phyloP scores from a whole-genome alignment of 1,284 basidiomycete species.

The Mycosarcoma mackinlayi region DNA sequence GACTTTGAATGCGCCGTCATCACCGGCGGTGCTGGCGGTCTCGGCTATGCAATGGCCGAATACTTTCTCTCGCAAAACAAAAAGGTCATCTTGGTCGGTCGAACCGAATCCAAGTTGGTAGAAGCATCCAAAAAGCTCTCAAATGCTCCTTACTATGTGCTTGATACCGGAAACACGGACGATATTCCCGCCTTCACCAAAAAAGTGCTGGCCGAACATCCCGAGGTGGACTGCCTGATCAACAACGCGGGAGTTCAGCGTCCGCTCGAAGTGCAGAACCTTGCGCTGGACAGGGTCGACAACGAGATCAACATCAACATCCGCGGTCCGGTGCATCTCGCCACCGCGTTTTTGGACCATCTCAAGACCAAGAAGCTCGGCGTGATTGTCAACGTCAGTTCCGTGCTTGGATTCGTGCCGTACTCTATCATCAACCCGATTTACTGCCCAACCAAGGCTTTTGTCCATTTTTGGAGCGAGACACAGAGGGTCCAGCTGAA shows the following conservation, averaged over 20 bases:
- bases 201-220: constrained; percentile 67
- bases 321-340: constrained; percentile 60
- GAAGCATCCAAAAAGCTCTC: constrained; percentile 64
- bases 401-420: constrained; percentile 59
- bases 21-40: constrained; percentile 59
- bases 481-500: constrained; percentile 59
- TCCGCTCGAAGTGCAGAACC: constrained; percentile 57
- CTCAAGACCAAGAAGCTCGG: constrained; percentile 55
- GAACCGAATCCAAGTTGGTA: constrained; percentile 67
- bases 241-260: constrained; percentile 70
- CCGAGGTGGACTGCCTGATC: constrained; percentile 69
- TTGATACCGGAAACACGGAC: constrained; percentile 67
- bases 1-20: constrained; percentile 63
- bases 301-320: constrained; percentile 64
- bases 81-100: constrained; percentile 69
- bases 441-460: constrained; percentile 59
- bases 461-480: constrained; percentile 62
- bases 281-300: constrained; percentile 59
- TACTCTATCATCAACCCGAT: constrained; percentile 55
- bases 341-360: constrained; percentile 58
- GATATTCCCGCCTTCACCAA: constrained; percentile 63
- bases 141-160: constrained; percentile 66
- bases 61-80: constrained; percentile 67
- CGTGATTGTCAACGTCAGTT: constrained; percentile 61
- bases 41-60: constrained; percentile 68